Evolutionary conservation across 2,329 filamentous ascomycete species (phyloP), one percentile per base, ranked within the genome.

Genomic region (Colletotrichum sojae): DNA sequence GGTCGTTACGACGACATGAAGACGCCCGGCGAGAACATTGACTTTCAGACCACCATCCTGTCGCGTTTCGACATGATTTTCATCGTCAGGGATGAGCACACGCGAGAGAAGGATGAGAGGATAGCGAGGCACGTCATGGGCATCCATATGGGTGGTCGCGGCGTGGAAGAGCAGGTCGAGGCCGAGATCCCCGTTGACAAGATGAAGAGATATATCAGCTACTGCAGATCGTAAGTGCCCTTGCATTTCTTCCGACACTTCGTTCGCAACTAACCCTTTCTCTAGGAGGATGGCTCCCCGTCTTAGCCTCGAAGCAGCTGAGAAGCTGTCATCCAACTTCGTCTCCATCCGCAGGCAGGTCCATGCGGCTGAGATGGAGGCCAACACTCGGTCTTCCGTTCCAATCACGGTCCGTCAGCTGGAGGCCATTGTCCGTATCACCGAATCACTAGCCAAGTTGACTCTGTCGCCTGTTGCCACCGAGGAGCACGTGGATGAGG

Each of bases 1-100:
- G 96, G 96, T 62, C 92, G 96, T 27, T 99, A 99, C 82, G 96
- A 99, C 79, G 96, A 99, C 77, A 91, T 99, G 85, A 98, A 98
- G 81, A 94, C 93, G 0, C 96, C 96, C 0, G 96, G 96, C 69
- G 96, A 99, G 81, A 99, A 99, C 78, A 99, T 99, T 73, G 96
- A 99, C 81, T 99, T 99, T 82, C 96, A 99, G 78, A 99, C 96
- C 0, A 99, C 96, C 4, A 98, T 99, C 76, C 79, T 99, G 73
- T 98, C 95, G 2, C 93, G 96, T 88, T 99, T 99, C 79, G 96
- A 99, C 81, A 98, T 99, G 94, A 98, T 99, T 73, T 99, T 98
- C 84, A 98, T 99, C 73, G 95, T 99, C 71, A 94, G 93, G 74
- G 96, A 99, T 79, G 94, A 97, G 71, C 96, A 99, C 79, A 94